Percentiles rank a stretch among this genome's conserved stretches.
Evolutionary conservation across 23 red algal genomes (phyloP).

Genomic region (Rhodosorus marinus): DNA sequence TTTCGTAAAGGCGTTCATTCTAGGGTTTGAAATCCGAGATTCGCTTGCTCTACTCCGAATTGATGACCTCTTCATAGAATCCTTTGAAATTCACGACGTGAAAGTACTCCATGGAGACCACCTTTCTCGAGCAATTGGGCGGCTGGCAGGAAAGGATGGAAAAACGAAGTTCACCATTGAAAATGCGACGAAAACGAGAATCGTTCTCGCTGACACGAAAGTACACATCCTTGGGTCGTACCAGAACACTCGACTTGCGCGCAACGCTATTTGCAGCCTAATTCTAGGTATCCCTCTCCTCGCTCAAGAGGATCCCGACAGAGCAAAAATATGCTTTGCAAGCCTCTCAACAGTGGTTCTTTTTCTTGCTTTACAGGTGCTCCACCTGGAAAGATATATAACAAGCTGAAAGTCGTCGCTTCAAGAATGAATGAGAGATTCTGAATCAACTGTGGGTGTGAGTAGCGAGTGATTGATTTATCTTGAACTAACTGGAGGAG

Average conservation of each 20-base stretch:
- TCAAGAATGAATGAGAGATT: conserved; percentile 67
- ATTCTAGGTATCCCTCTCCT: too few species aligned
- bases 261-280: conserved; percentile 53
- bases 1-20: conserved; percentile 67
- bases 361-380: too few species aligned
- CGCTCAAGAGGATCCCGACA: background rate
- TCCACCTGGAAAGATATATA: conserved; percentile 86
- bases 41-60: conserved; percentile 73
- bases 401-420: conserved; percentile 42
- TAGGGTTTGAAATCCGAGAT: conserved; percentile 72
- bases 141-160: conserved; percentile 80
- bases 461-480: too few species aligned
- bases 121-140: conserved; percentile 57
- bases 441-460: too few species aligned
- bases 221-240: conserved; percentile 85
- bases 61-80: conserved; percentile 81
- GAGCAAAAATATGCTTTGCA: background rate
- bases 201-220: conserved; percentile 85
- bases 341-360: background rate
- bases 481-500: too few species aligned
- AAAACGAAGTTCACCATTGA: conserved; percentile 95
- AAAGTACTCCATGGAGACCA: conserved; percentile 80
- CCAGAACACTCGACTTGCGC: conserved; percentile 60
- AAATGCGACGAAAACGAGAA: conserved; percentile 76
- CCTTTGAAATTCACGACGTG: conserved; percentile 78